Conservation (phyloP, 495 filamentous ascomycete genomes). For the Pseudotulostoma volvatum region DNA sequence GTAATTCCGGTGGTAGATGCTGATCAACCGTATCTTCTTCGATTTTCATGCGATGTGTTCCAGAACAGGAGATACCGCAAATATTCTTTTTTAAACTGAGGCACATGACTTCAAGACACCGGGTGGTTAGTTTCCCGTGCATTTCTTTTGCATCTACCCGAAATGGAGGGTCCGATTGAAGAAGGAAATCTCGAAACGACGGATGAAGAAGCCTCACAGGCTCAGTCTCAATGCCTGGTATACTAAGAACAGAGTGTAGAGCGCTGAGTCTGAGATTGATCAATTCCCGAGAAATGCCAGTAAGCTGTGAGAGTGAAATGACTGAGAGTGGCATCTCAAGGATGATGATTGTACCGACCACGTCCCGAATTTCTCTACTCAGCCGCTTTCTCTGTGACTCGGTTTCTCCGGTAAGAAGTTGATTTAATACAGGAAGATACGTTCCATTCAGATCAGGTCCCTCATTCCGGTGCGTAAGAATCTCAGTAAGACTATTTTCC, state of each 20-base stretch:
- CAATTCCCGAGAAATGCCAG: constrained; percentile 2
- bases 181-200: constrained; percentile 17
- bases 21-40: no score
- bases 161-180: not conserved
- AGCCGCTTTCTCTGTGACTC: not conserved
- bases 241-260: constrained; percentile 11
- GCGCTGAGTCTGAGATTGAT: constrained; percentile 5
- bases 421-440: constrained; percentile 16
- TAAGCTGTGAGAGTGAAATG: no score
- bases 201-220: constrained; percentile 11
- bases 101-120: not conserved
- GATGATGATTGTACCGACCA: constrained; percentile 14
- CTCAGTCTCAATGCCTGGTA: constrained; percentile 3
- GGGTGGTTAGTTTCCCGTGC: not conserved
- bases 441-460: constrained; percentile 10
- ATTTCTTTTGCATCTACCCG: not conserved
- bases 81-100: no score
- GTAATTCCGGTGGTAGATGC: no score
- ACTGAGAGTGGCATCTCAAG: constrained; percentile 13
- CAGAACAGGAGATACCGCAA: no score
- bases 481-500: constrained; percentile 3
- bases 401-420: constrained; percentile 5
- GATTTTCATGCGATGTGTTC: no score
- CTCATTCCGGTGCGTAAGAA: constrained; percentile 7
- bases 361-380: constrained; percentile 8